phyloP scores from a whole-genome alignment of 2,329 filamentous ascomycete species.

The Calonectria pauciramosa region DNA sequence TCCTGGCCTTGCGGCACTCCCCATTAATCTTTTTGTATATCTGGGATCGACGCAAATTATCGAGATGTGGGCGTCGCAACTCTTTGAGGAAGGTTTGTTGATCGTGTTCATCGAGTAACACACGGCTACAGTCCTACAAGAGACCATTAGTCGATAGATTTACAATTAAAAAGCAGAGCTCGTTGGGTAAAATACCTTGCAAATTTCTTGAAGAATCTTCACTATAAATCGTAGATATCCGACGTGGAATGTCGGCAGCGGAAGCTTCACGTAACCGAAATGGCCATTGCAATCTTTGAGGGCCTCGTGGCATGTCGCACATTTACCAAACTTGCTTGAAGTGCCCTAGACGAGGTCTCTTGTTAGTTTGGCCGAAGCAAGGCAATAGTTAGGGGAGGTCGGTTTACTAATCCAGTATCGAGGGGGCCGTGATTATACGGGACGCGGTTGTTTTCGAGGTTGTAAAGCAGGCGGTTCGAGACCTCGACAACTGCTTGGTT shows the following conservation, averaged over 20 bases:
- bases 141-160: background rate
- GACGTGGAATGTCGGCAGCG: slow-evolving; percentile 94
- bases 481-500: slow-evolving; percentile 96
- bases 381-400: background rate
- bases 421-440: slow-evolving; percentile 88
- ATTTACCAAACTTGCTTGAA: slow-evolving; percentile 84
- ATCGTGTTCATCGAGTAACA: slow-evolving; percentile 86
- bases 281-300: slow-evolving; percentile 92
- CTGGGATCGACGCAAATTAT: slow-evolving; percentile 85
- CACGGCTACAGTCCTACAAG: slow-evolving; percentile 79
- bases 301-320: slow-evolving; percentile 85
- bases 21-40: slow-evolving; percentile 91
- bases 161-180: background rate
- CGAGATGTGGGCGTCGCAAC: slow-evolving; percentile 83
- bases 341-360: slow-evolving; percentile 71
- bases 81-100: slow-evolving; percentile 82
- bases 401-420: slow-evolving; percentile 79
- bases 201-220: slow-evolving; percentile 92
- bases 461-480: slow-evolving; percentile 93
- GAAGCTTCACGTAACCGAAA: slow-evolving; percentile 92
- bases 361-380: background rate
- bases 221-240: slow-evolving; percentile 96
- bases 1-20: slow-evolving; percentile 88
- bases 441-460: slow-evolving; percentile 83
- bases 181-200: slow-evolving; percentile 70